Evolutionary conservation across 176 grass and related monocot genomes (phyloP).

Genomic region (Microstegium vimineum): DNA sequence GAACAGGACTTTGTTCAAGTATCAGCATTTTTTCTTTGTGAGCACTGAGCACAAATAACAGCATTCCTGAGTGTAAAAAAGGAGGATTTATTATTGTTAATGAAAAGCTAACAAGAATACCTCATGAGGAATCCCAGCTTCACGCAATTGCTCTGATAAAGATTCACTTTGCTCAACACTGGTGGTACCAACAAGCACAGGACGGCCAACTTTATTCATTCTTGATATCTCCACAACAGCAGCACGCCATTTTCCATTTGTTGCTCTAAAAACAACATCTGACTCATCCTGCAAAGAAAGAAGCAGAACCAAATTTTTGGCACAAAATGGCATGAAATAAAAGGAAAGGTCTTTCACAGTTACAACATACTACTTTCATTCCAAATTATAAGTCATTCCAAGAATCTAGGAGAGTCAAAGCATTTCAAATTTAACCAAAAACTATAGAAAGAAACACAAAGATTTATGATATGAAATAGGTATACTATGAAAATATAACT

Average conservation of each 20-base stretch:
- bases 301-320: background rate
- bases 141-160: conserved; percentile 74
- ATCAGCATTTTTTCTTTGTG: background rate
- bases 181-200: conserved; percentile 97
- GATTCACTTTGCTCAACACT: conserved; percentile 95
- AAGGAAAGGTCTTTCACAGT: conserved; percentile 1
- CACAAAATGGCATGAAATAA: background rate
- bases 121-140: conserved; percentile 90
- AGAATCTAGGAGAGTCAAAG: too few species aligned
- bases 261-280: conserved; percentile 98
- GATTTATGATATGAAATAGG: too few species aligned
- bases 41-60: background rate
- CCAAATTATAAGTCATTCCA: too few species aligned
- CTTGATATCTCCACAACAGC: conserved; percentile 90
- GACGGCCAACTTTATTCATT: conserved; percentile 90
- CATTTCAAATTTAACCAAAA: too few species aligned
- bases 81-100: background rate
- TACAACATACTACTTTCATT: too few species aligned
- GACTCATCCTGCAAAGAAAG: conserved; percentile 77
- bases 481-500: too few species aligned
- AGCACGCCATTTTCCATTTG: conserved; percentile 96
- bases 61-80: background rate
- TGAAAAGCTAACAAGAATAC: conserved; percentile 35
- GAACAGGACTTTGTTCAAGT: background rate
- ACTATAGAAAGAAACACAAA: too few species aligned